Conservation (phyloP, 805 yeast species). For the Ogataea pilisensis region DNA sequence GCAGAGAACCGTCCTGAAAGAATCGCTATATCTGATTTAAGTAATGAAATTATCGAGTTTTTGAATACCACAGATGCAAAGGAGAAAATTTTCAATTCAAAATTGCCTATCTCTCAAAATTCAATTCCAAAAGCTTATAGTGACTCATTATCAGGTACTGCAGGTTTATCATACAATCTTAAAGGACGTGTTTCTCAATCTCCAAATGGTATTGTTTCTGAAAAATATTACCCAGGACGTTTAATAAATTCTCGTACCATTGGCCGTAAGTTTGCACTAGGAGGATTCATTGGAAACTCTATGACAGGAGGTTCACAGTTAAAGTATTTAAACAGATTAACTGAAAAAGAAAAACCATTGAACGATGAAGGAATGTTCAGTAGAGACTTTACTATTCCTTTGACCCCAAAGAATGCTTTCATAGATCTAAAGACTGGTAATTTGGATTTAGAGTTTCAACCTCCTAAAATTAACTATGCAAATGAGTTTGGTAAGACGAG, state of each 20-base stretch:
- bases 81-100: not conserved
- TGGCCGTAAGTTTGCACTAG: constrained; percentile 49
- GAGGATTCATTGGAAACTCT: constrained; percentile 38
- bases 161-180: constrained; percentile 68
- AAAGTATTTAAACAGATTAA: constrained; percentile 17
- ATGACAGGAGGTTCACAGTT: constrained; percentile 22
- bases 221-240: constrained; percentile 65
- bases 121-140: constrained; percentile 19
- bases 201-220: constrained; percentile 61
- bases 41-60: constrained; percentile 38
- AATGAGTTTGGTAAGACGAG: constrained; percentile 9
- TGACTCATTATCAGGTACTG: constrained; percentile 51
- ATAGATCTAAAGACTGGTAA: constrained; percentile 20
- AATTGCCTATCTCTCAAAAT: not conserved
- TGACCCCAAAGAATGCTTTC: constrained; percentile 24
- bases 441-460: constrained; percentile 22
- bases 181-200: constrained; percentile 64
- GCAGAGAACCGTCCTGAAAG: constrained; percentile 45
- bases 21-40: constrained; percentile 31
- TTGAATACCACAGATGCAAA: constrained; percentile 2
- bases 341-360: constrained; percentile 18
- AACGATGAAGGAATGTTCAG: constrained; percentile 23
- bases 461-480: constrained; percentile 15
- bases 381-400: constrained; percentile 28
- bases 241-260: constrained; percentile 41